Conservation (phyloP, 306 rosid species). For the Medicago truncatula region DNA sequence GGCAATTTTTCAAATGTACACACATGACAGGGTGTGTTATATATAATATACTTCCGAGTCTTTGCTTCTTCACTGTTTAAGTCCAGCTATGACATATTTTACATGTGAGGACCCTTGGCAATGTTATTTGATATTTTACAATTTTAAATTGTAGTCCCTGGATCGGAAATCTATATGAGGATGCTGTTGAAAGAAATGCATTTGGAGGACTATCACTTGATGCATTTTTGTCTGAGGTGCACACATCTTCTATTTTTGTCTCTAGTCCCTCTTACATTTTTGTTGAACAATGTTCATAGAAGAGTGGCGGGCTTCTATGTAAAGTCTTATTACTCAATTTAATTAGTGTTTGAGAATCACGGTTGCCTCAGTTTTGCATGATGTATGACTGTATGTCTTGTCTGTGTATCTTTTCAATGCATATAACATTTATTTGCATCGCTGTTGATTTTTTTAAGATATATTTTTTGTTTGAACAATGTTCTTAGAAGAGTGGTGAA, state of each 20-base stretch:
- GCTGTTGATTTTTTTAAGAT: conserved; percentile 31
- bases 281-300: background rate
- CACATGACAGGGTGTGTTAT: background rate
- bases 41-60: background rate
- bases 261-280: background rate
- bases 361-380: background rate
- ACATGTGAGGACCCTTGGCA: background rate
- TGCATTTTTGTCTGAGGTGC: conserved; percentile 75
- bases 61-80: conserved; percentile 29
- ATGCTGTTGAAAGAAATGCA: conserved; percentile 79
- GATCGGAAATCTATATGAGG: conserved; percentile 71
- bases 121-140: conserved; percentile 31
- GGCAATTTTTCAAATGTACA: conserved; percentile 17
- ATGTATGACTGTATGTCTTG: background rate
- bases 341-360: conserved; percentile 13
- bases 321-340: conserved; percentile 22
- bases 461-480: conserved; percentile 2
- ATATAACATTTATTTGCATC: conserved; percentile 17
- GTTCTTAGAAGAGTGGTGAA: too few relatives aligned
- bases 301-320: conserved; percentile 1
- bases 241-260: conserved; percentile 19
- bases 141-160: conserved; percentile 76
- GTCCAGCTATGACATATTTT: conserved; percentile 1
- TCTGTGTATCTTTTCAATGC: conserved; percentile 9
- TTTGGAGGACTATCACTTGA: conserved; percentile 85